phyloP scores from a whole-genome alignment of 106 monocot species.

The Dioscorea dumetorum region DNA sequence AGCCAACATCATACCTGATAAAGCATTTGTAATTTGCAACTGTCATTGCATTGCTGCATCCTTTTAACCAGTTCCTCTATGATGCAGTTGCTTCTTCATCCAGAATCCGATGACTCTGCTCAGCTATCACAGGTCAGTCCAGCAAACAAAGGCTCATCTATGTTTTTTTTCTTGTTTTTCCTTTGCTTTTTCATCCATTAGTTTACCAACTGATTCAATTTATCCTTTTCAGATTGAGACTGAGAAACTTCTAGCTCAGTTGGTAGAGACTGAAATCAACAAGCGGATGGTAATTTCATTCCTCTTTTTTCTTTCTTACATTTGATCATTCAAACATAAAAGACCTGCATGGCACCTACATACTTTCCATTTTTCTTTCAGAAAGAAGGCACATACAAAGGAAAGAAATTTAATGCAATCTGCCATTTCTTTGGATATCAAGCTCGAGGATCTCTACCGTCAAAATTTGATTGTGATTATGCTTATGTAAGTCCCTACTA shows the following conservation, averaged over 20 bases:
- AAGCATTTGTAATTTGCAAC: not conserved
- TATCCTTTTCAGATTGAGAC: constrained; percentile 63
- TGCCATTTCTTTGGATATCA: constrained; percentile 98
- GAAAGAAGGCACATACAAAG: constrained; percentile 87
- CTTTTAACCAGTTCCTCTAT: constrained; percentile 10
- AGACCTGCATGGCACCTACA: not conserved
- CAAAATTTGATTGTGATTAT: constrained; percentile 96
- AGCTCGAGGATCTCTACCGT: constrained; percentile 86
- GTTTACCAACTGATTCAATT: not conserved
- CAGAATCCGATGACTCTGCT: constrained; percentile 93
- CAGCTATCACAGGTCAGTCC: constrained; percentile 75
- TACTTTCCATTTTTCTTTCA: constrained; percentile 8
- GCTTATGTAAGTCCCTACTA: constrained; percentile 60
- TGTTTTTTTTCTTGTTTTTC: not conserved
- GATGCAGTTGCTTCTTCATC: constrained; percentile 76
- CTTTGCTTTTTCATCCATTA: not conserved
- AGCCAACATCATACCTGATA: not conserved
- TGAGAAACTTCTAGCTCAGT: constrained; percentile 81
- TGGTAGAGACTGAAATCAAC: constrained; percentile 85
- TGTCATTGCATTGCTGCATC: not conserved
- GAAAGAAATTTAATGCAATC: constrained; percentile 94
- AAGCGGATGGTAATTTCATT: constrained; percentile 51
- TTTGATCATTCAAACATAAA: not conserved
- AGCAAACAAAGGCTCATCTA: too few relatives aligned
- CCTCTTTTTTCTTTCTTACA: not conserved